These are phyloP conservation scores for Irpex lacteus DNA, from an alignment of 1,284 basidiomycete genomes.

Conservation along the genomic window DNA sequence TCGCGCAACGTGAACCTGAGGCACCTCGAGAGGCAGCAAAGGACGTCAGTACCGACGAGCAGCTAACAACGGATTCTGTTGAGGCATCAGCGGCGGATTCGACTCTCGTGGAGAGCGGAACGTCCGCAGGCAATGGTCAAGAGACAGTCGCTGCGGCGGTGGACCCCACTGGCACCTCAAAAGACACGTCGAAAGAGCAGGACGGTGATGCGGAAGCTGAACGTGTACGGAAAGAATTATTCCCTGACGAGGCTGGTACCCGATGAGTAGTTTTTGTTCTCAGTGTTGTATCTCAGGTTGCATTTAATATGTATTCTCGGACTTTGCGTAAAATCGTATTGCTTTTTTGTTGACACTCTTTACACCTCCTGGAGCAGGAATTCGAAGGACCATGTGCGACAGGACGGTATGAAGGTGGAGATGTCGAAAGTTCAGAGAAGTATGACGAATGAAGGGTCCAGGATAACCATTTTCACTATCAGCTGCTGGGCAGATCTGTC, in stretches of 20 bases:
- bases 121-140: neutral
- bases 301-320: neutral
- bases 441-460: neutral
- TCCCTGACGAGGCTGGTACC: slow-evolving; percentile 14
- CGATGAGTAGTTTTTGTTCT: neutral
- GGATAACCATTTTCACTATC: neutral
- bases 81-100: neutral
- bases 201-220: slow-evolving; percentile 34
- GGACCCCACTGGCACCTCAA: neutral
- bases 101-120: neutral
- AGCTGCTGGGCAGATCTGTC: neutral
- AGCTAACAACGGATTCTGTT: slow-evolving; percentile 1
- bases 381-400: neutral
- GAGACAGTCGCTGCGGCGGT: neutral
- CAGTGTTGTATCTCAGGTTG: neutral
- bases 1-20: slow-evolving; percentile 16
- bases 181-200: neutral
- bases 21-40: slow-evolving; percentile 13
- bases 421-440: neutral
- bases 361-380: neutral
- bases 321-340: neutral
- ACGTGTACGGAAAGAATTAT: slow-evolving; percentile 30
- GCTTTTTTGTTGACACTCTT: neutral
- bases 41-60: slow-evolving; percentile 9
- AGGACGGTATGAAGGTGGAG: neutral